phyloP scores from a whole-genome alignment of 2,329 filamentous ascomycete genomes.

The Blumeria hordei region DNA sequence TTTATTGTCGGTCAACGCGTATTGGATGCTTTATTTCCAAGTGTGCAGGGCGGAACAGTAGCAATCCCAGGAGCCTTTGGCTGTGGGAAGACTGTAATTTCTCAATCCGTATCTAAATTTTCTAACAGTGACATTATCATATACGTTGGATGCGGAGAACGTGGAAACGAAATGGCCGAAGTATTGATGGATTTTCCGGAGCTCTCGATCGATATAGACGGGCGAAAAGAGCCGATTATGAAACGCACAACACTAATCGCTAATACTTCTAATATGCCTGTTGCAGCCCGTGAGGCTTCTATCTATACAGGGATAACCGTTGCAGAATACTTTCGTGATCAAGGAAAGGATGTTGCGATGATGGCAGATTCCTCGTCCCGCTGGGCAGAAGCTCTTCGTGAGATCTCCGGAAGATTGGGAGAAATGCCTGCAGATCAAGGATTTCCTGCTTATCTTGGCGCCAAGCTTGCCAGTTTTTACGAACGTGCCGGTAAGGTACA shows the following conservation, averaged over 20 bases:
- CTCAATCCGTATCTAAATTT: constrained; percentile 96
- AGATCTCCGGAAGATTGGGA: constrained; percentile 92
- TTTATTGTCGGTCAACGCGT: constrained; percentile 96
- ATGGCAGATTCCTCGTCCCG: constrained; percentile 98
- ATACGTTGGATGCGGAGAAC: constrained; percentile 79
- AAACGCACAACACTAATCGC: constrained; percentile 97
- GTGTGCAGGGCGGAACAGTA: constrained; percentile 90
- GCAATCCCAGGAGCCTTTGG: constrained; percentile 97
- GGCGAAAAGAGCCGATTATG: constrained; percentile 96
- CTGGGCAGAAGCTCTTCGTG: constrained; percentile 96
- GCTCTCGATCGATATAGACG: constrained; percentile 82
- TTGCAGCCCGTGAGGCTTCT: constrained; percentile 90
- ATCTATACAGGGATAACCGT: constrained; percentile 85
- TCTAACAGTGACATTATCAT: constrained; percentile 98
- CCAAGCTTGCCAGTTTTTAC: constrained; percentile 97
- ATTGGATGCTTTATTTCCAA: constrained; percentile 83
- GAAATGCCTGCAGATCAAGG: constrained; percentile 99
- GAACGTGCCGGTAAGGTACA: constrained; percentile 81
- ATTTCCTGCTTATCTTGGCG: constrained; percentile 92
- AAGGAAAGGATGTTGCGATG: constrained; percentile 95
- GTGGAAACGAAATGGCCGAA: constrained; percentile 98
- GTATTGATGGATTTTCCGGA: constrained; percentile 99
- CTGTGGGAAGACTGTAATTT: constrained; percentile 98
- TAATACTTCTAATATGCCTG: constrained; percentile 99
- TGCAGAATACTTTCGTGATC: constrained; percentile 90